Evolutionary conservation across 495 filamentous ascomycete species (phyloP), one percentile per base, ranked within the genome.

Genomic region (Rostrohypoxylon terebratum): DNA sequence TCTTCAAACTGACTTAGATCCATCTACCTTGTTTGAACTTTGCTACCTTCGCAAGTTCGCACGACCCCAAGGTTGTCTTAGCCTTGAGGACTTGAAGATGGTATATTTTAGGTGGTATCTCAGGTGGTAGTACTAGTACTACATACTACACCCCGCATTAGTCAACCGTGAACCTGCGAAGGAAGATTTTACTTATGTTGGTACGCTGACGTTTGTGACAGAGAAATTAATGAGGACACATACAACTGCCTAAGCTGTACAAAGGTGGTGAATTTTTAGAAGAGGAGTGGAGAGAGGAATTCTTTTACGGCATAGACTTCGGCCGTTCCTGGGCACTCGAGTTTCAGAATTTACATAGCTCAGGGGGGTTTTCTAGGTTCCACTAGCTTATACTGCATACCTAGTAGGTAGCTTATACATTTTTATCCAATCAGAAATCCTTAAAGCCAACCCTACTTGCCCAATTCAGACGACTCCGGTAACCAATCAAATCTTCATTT

Each of bases 301-400:
- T 55, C 51, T 34, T 34, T 36, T 11, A 66, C 34, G 54, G 71
- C 59, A 58, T 42, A 63, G 53, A 47, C 53, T 6, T 61, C 25
- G 62, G 16, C n/a, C 59, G 14, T 50, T 45, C 50, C 54, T 20
- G 62, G 16, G 7, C 59, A 10, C 44, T 45, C 40, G n/a, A 70
- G 71, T 74, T 74, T 74, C 66, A 70, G 51, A 67, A 59, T 69
- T 59, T 40, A 55, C 31, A 31, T 55, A 34, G 34, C 42, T 60
- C 31, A 47, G 48, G 65, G 65, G 48, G 58, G 21, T 51, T 59
- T 60, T 51, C 7, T 34, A 28, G 58, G 48, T 36, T 50, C 61
- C 16, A 21, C 44, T 45, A 36, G 62, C 59, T 16, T 64, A 36
- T 51, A 48, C 14, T n/a, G n/a, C n/a, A n/a, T n/a, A n/a, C n/a